Conservation (phyloP, 352 stramenopile genomes). For the Globisporangium ultimum region DNA sequence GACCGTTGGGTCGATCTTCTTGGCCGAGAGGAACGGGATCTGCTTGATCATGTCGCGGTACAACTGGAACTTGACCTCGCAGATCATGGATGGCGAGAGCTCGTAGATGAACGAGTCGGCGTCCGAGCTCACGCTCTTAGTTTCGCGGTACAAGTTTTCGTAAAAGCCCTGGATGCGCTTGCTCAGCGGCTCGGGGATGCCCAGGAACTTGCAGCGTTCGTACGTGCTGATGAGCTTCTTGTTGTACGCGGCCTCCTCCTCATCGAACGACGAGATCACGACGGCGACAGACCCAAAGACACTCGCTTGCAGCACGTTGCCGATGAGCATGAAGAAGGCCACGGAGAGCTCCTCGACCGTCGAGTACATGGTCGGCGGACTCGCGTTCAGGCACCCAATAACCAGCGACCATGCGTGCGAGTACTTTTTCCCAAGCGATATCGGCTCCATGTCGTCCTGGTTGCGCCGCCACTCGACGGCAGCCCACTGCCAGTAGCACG, state of each 20-base stretch:
- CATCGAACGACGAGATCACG: conserved; percentile 65
- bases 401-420: conserved; percentile 50
- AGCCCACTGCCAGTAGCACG: conserved; percentile 66
- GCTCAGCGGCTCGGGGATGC: conserved; percentile 46
- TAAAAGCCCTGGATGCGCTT: conserved; percentile 64
- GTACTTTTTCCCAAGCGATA: conserved; percentile 34
- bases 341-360: conserved; percentile 49
- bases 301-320: conserved; percentile 64
- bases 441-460: conserved; percentile 20
- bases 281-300: conserved; percentile 67
- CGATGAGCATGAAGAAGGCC: conserved; percentile 66
- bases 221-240: conserved; percentile 65
- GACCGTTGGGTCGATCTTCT: conserved; percentile 58
- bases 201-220: conserved; percentile 62
- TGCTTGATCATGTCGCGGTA: conserved; percentile 80
- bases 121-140: conserved; percentile 55
- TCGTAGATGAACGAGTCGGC: conserved; percentile 77
- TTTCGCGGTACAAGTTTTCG: conserved; percentile 68
- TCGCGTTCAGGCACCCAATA: conserved; percentile 61
- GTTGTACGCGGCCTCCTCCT: conserved; percentile 64
- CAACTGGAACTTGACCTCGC: conserved; percentile 77
- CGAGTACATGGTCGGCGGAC: conserved; percentile 51
- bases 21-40: conserved; percentile 67
- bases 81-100: conserved; percentile 60
- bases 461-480: conserved; percentile 40